phyloP scores from a whole-genome alignment of 352 stramenopile genomes.

The Phytophthora syringae region DNA sequence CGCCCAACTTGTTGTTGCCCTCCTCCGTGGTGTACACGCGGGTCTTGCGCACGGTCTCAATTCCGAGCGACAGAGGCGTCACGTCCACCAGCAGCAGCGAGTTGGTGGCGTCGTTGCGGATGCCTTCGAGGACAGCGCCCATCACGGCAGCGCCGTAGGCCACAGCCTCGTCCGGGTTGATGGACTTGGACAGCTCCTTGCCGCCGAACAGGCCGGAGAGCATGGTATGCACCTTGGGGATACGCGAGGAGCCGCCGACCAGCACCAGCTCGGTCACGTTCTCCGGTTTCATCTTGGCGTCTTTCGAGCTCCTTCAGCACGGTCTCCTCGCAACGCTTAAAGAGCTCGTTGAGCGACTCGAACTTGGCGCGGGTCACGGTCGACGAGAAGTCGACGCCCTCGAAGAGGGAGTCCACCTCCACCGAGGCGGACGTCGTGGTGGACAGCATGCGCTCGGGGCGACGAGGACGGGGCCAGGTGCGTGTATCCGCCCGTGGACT shows the following conservation, averaged over 20 bases:
- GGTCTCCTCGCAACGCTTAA: conserved; percentile 87
- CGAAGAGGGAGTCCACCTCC: conserved; percentile 96
- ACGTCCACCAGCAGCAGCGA: conserved; percentile 91
- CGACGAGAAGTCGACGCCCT: conserved; percentile 95
- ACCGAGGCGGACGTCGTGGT: conserved; percentile 93
- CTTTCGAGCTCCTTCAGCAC: conserved; percentile 71
- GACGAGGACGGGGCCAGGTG: conserved; percentile 92
- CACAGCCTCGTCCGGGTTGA: conserved; percentile 85
- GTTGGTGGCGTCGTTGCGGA: conserved; percentile 83
- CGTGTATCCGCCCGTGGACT: conserved; percentile 95
- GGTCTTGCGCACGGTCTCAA: conserved; percentile 89
- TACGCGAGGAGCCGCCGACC: conserved; percentile 64
- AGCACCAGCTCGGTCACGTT: conserved; percentile 68
- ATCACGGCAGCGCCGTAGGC: conserved; percentile 78
- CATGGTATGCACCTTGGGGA: conserved; percentile 71
- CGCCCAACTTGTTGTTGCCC: conserved; percentile 93
- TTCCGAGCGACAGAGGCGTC: conserved; percentile 88
- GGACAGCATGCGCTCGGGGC: conserved; percentile 95
- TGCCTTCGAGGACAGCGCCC: conserved; percentile 69
- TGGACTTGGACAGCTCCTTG: conserved; percentile 73
- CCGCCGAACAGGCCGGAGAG: conserved; percentile 60
- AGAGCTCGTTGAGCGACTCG: conserved; percentile 89
- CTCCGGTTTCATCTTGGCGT: conserved; percentile 73
- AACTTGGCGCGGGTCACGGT: conserved; percentile 94
- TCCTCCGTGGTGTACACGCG: conserved; percentile 76